Conservation (phyloP, 768 basidiomycete genomes). For the Phylloporus sp. region DNA sequence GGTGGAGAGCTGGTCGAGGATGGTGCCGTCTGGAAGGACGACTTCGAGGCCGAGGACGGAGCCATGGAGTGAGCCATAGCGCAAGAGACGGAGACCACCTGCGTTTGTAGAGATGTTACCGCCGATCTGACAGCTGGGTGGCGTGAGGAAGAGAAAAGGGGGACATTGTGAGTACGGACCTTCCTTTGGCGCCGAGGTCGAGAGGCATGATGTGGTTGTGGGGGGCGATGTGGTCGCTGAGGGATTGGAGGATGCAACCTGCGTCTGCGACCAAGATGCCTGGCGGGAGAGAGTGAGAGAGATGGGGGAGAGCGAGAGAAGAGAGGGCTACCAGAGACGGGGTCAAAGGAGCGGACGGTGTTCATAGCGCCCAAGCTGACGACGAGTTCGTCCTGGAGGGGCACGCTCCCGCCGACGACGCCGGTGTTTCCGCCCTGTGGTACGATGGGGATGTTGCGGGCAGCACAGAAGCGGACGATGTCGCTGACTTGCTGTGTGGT, state of each 20-base stretch:
- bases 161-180: conserved; percentile 41
- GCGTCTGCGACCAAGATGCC: conserved; percentile 92
- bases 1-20: conserved; percentile 84
- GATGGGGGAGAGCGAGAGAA: conserved; percentile 3
- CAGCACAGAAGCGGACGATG: conserved; percentile 83
- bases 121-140: conserved; percentile 93
- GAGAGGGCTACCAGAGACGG: conserved; percentile 78
- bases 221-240: conserved; percentile 81
- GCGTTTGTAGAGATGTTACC: conserved; percentile 98
- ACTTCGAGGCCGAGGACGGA: conserved; percentile 94
- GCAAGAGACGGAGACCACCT: conserved; percentile 88
- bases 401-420: conserved; percentile 92
- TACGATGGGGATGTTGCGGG: conserved; percentile 79
- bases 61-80: conserved; percentile 94
- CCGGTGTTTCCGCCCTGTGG: conserved; percentile 99
- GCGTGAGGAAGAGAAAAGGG: conserved; percentile 3
- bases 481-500: conserved; percentile 83
- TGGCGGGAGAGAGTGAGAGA: conserved; percentile 29
- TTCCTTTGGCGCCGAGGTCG: conserved; percentile 94
- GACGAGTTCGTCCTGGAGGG: conserved; percentile 81
- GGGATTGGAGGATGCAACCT: conserved; percentile 85
- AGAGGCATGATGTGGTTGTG: conserved; percentile 95
- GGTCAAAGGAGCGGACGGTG: conserved; percentile 75
- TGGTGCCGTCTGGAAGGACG: conserved; percentile 88
- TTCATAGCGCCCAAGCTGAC: conserved; percentile 81